Conservation (phyloP, 2,329 filamentous ascomycete species). For the Endoconidiophora polonica region DNA sequence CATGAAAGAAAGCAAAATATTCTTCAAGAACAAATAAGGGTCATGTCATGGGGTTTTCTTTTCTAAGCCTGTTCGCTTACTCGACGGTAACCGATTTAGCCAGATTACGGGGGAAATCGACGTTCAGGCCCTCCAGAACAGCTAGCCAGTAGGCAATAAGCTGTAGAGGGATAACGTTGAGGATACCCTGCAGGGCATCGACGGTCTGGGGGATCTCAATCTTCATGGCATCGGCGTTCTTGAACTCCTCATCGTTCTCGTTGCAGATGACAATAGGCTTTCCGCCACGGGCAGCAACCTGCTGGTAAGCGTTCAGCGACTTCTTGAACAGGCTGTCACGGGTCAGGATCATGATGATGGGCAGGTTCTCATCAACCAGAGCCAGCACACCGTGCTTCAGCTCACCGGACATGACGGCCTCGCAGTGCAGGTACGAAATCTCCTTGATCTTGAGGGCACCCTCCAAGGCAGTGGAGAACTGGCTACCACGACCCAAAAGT, state of each 20-base stretch:
- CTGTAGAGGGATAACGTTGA: slow-evolving; percentile 95
- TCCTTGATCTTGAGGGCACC: slow-evolving; percentile 99
- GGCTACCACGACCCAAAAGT: slow-evolving; percentile 82
- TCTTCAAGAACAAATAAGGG: slow-evolving; percentile 11
- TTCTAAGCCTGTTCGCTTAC: slow-evolving; percentile 34
- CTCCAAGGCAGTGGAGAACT: slow-evolving; percentile 93
- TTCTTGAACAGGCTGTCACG: slow-evolving; percentile 93
- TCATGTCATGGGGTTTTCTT: slow-evolving; percentile 12
- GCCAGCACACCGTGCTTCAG: slow-evolving; percentile 97
- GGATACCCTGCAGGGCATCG: slow-evolving; percentile 84
- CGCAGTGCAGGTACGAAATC: slow-evolving; percentile 98
- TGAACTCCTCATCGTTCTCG: slow-evolving; percentile 74
- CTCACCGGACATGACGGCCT: slow-evolving; percentile 99
- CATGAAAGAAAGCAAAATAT: no score
- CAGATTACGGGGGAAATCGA: slow-evolving; percentile 96
- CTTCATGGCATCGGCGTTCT: slow-evolving; percentile 74
- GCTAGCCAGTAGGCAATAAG: slow-evolving; percentile 98
- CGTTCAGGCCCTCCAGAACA: slow-evolving; percentile 87
- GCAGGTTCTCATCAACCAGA: slow-evolving; percentile 92
- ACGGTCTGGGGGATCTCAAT: slow-evolving; percentile 95
- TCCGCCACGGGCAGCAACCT: slow-evolving; percentile 90
- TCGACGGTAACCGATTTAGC: slow-evolving; percentile 98
- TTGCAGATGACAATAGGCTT: slow-evolving; percentile 99
- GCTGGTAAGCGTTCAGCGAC: slow-evolving; percentile 98
- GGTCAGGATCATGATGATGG: slow-evolving; percentile 99